These are phyloP conservation scores for Nakaseomyces nivariensis DNA, from an alignment of 1,139 yeast species.

Conservation along the genomic window DNA sequence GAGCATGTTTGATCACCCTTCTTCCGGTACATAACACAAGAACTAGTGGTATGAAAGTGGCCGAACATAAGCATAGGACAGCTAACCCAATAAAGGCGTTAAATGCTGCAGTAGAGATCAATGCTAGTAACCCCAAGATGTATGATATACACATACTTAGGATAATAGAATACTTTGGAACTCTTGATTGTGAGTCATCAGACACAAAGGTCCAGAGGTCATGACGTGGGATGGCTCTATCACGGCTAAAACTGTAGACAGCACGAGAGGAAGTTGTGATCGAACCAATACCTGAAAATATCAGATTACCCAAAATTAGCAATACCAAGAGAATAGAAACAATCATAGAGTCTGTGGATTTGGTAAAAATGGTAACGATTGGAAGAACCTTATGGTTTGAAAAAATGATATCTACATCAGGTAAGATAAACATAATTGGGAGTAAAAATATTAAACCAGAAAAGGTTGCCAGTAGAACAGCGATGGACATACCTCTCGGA, in stretches of 20 bases:
- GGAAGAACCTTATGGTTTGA: constrained; percentile 60
- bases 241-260: constrained; percentile 81
- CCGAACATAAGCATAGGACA: constrained; percentile 63
- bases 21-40: constrained; percentile 54
- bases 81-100: constrained; percentile 85
- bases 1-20: constrained; percentile 56
- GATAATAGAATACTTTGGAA: constrained; percentile 65
- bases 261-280: constrained; percentile 81
- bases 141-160: constrained; percentile 61
- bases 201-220: constrained; percentile 58
- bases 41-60: constrained; percentile 68
- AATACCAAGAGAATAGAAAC: constrained; percentile 59
- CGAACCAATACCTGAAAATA: constrained; percentile 72
- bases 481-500: constrained; percentile 64
- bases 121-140: constrained; percentile 51
- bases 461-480: constrained; percentile 53
- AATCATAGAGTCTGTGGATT: constrained; percentile 57
- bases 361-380: constrained; percentile 47
- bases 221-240: constrained; percentile 72
- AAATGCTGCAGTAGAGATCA: constrained; percentile 66
- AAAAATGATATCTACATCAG: constrained; percentile 47
- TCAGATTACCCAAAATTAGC: constrained; percentile 57
- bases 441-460: constrained; percentile 65
- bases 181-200: constrained; percentile 42
- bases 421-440: constrained; percentile 62